Conservation (phyloP, 2,329 filamentous ascomycete genomes). For the Aphanoascus verrucosus region DNA sequence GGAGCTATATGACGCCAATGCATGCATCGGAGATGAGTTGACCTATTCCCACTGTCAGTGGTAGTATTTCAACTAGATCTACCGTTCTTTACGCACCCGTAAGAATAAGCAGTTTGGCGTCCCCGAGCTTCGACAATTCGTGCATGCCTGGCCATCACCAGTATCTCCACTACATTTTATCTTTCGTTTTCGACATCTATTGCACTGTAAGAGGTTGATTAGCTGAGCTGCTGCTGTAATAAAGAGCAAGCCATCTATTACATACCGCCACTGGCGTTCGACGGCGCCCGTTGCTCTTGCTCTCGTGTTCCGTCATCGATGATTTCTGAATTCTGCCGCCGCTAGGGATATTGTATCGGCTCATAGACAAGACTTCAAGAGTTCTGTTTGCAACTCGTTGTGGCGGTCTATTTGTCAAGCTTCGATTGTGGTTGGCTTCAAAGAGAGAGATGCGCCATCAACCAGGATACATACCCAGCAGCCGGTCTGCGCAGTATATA, state of each 20-base stretch:
- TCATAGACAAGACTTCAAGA: slow-evolving; percentile 17
- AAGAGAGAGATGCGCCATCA: not conserved
- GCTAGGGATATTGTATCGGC: slow-evolving; percentile 20
- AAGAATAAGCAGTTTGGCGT: slow-evolving; percentile 60
- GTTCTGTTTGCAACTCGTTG: not conserved
- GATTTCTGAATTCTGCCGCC: not conserved
- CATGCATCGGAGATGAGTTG: slow-evolving; percentile 25
- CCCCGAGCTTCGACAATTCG: slow-evolving; percentile 69
- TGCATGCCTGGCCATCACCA: slow-evolving; percentile 65
- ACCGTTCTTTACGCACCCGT: slow-evolving; percentile 45
- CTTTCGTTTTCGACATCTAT: slow-evolving; percentile 81
- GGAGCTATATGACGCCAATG: slow-evolving; percentile 17
- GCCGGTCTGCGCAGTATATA: slow-evolving; percentile 7
- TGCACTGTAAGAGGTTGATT: slow-evolving; percentile 45
- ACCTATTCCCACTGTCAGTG: slow-evolving; percentile 20
- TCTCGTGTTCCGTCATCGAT: slow-evolving; percentile 24
- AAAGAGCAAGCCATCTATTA: not conserved
- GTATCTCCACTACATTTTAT: slow-evolving; percentile 86
- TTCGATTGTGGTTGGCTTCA: not conserved
- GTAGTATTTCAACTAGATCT: not conserved
- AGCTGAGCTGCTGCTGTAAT: not conserved
- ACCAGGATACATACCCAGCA: not conserved
- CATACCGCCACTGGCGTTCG: slow-evolving; percentile 46
- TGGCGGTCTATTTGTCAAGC: not conserved
- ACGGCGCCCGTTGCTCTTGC: slow-evolving; percentile 34